Conservation (phyloP, 495 filamentous ascomycete genomes). For the Aspergillus ellipticus region DNA sequence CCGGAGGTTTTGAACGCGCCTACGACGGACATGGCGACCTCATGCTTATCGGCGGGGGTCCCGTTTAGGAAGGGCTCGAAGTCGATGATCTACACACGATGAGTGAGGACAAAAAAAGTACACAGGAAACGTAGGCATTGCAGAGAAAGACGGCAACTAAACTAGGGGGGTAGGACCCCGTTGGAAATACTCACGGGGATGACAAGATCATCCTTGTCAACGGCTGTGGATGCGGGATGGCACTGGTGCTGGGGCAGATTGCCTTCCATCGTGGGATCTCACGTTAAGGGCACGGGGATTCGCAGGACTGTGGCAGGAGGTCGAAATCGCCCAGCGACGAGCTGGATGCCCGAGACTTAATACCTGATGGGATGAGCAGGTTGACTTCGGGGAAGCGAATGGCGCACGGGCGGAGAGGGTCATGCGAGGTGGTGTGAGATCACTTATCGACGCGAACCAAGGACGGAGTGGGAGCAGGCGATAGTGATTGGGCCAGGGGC, state of each 20-base stretch:
- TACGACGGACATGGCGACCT: conserved; percentile 68
- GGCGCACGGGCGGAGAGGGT: neutral
- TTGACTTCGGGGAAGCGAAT: neutral
- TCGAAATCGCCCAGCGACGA: neutral
- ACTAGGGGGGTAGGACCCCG: neutral
- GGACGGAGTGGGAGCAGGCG: neutral
- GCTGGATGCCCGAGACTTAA: neutral
- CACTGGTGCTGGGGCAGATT: conserved; percentile 19
- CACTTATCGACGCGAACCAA: conserved; percentile 1
- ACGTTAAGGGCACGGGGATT: neutral
- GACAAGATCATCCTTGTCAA: conserved; percentile 61
- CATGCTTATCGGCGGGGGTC: conserved; percentile 55
- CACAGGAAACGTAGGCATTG: neutral
- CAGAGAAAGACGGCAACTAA: neutral
- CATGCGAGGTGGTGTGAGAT: conserved; percentile 1
- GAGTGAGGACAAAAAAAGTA: neutral
- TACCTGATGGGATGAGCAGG: neutral
- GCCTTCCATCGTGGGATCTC: conserved; percentile 15
- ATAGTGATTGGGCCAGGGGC: no score
- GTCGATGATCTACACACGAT: conserved; percentile 67
- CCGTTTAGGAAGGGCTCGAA: conserved; percentile 72
- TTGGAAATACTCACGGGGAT: conserved; percentile 58
- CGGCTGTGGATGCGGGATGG: conserved; percentile 43
- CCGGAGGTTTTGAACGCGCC: conserved; percentile 80
- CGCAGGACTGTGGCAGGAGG: neutral